Percentiles rank a stretch among this genome's conserved stretches.
Evolutionary conservation across 768 basidiomycete genomes (phyloP).

Genomic region (Omphalotus guepiniiformis): DNA sequence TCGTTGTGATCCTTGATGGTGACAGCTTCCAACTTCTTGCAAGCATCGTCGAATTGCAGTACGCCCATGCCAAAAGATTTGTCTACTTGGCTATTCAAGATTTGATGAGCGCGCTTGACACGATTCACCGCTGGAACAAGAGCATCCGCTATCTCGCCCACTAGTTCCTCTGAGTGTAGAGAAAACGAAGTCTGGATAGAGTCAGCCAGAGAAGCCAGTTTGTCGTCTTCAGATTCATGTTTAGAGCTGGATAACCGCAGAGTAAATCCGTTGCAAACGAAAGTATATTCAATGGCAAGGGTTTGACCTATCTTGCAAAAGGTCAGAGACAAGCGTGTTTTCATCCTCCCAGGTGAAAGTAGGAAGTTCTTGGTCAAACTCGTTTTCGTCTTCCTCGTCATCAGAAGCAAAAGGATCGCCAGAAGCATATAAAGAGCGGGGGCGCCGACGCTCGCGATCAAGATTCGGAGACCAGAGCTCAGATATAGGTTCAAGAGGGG

Average conservation of each 20-base stretch:
- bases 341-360: slow-evolving; percentile 50
- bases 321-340: slow-evolving; percentile 44
- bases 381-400: slow-evolving; percentile 24
- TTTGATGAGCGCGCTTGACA: slow-evolving; percentile 36
- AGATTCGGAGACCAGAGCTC: slow-evolving; percentile 4
- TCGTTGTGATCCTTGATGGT: slow-evolving; percentile 41
- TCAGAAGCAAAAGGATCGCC: neutral
- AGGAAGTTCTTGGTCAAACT: slow-evolving; percentile 12
- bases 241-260: slow-evolving; percentile 21
- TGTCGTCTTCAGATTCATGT: slow-evolving; percentile 23
- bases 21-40: slow-evolving; percentile 47
- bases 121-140: slow-evolving; percentile 47
- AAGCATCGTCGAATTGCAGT: slow-evolving; percentile 49
- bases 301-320: slow-evolving; percentile 44
- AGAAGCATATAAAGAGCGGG: neutral
- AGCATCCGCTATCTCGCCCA: slow-evolving; percentile 37
- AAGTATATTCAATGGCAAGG: slow-evolving; percentile 12
- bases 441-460: neutral
- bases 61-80: slow-evolving; percentile 37
- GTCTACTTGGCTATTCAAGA: slow-evolving; percentile 36
- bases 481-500: slow-evolving; percentile 1
- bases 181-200: slow-evolving; percentile 40
- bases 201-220: slow-evolving; percentile 32
- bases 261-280: neutral
- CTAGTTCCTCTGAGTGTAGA: slow-evolving; percentile 31